Evolutionary conservation across 257 asterid genomes (phyloP), one percentile per base, ranked within the genome.

Genomic region (Solanum ahanhuiri): DNA sequence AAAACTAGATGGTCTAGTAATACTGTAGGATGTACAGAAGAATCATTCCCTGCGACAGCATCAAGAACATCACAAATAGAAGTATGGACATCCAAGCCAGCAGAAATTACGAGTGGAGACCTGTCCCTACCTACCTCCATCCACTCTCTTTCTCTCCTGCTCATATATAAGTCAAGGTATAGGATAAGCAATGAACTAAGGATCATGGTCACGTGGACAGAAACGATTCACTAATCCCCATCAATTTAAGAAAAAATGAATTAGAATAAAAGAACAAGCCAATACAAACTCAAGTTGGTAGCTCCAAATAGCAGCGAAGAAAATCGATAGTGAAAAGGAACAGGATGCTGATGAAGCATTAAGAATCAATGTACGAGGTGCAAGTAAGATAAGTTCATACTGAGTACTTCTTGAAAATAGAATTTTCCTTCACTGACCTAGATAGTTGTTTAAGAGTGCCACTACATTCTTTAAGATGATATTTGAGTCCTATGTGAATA

Each of bases 31-130:
- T 88, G 85, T 83, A 94, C 83, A 86, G 96, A 92, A 85, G 96
- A 86, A 91, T 97, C 98, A 69, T 87, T 90, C 75, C 84, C 90
- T 30, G 98, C 95, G 54, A 95, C 88, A 87, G 97, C 91, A 90
- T 92, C 96, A 87, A 97, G 96, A 85, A 94, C 96, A 82, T 93
- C 96, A 83, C 98, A 96, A 76, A 96, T 91, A 57, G 96, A 90
- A 37, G 86, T 85, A 48, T 98, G 91, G 82, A 92, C 93, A 83
- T 86, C 93, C 89, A 89, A 83, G 84, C 88, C 95, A 83, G 93
- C 93, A 88, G 91, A 91, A 73, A 94, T 90, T 66, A 96, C 95
- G 89, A 96, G 93, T 34, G 98, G 94, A 90, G 20, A 10, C 10
- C 51, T 43, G 12, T 77, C 37, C 64, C 64, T 25, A 25, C 64